phyloP scores from a whole-genome alignment of 352 stramenopile species.

The Phytopythium aichiense region DNA sequence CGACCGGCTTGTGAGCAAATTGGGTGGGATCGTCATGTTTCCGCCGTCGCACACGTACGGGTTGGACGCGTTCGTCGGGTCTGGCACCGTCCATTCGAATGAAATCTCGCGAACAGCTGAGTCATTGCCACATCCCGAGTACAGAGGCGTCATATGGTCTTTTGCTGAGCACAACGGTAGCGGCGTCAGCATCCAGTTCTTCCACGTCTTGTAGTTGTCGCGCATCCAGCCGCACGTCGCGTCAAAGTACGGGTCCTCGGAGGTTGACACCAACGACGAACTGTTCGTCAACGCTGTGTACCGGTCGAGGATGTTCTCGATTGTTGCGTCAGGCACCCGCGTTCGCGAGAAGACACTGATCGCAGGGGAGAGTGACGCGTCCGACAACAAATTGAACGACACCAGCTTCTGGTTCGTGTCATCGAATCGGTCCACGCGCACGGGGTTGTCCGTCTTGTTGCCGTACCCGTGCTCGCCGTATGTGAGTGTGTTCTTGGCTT shows the following conservation, averaged over 20 bases:
- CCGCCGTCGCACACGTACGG: constrained; percentile 26
- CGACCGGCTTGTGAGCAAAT: constrained; percentile 14
- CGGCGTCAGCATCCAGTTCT: constrained; percentile 12
- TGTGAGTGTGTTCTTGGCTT: constrained; percentile 5
- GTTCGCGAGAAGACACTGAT: constrained; percentile 8
- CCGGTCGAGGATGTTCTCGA: not conserved
- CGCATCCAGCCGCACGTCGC: constrained; percentile 22
- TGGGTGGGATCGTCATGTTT: constrained; percentile 3
- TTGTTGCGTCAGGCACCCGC: constrained; percentile 11
- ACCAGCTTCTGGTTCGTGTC: constrained; percentile 29
- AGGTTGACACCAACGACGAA: not conserved
- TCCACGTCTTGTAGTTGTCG: constrained; percentile 24
- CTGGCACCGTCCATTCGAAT: constrained; percentile 17
- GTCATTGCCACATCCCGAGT: constrained; percentile 8
- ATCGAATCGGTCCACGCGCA: constrained; percentile 29
- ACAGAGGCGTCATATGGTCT: constrained; percentile 9
- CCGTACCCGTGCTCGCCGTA: constrained; percentile 32
- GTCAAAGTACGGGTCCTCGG: constrained; percentile 14
- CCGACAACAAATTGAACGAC: constrained; percentile 12
- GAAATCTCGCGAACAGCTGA: constrained; percentile 2
- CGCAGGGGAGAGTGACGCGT: not conserved
- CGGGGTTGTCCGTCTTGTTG: constrained; percentile 10
- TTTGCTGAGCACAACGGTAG: constrained; percentile 17
- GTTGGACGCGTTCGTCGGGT: constrained; percentile 13
- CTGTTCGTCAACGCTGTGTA: not conserved